A percentile compares a stretch with the other conserved stretches of the same genome.
phyloP scores from a whole-genome alignment of 139 green algal genomes.

The Mesotaenium endlicherianum region DNA sequence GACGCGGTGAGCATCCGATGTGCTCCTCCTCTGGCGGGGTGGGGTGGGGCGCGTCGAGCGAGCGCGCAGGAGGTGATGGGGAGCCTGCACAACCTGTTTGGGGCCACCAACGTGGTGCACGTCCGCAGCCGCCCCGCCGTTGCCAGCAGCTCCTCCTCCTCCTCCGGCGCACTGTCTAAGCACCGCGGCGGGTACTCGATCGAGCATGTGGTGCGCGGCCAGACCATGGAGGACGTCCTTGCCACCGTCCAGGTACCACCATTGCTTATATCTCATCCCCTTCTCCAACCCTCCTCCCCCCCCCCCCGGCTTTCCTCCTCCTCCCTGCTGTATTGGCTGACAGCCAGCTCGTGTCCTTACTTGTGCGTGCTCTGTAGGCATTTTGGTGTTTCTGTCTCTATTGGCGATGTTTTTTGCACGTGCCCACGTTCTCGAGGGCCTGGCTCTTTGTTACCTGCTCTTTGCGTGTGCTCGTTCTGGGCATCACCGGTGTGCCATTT shows the following conservation, averaged over 20 bases:
- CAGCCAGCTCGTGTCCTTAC: too few species aligned
- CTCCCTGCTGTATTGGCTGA: too few species aligned
- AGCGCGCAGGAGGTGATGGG: slow-evolving; percentile 66
- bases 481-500: too few species aligned
- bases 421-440: too few species aligned
- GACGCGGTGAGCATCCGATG: too few species aligned
- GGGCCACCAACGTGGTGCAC: slow-evolving; percentile 57
- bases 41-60: too few species aligned
- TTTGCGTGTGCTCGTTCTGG: too few species aligned
- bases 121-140: slow-evolving; percentile 11
- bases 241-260: slow-evolving; percentile 18
- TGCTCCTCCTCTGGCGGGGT: too few species aligned
- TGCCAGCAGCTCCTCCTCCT: neutral
- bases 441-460: too few species aligned
- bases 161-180: neutral
- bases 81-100: slow-evolving; percentile 70
- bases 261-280: too few species aligned
- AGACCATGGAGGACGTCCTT: slow-evolving; percentile 43
- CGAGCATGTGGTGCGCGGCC: slow-evolving; percentile 35
- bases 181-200: slow-evolving; percentile 30
- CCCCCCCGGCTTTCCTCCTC: neutral
- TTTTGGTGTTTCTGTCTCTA: neutral
- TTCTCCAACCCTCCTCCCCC: too few species aligned
- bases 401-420: neutral
- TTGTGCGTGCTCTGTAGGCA: too few species aligned